phyloP scores from a whole-genome alignment of 2,329 filamentous ascomycete species.

The Monosporascus sp. region DNA sequence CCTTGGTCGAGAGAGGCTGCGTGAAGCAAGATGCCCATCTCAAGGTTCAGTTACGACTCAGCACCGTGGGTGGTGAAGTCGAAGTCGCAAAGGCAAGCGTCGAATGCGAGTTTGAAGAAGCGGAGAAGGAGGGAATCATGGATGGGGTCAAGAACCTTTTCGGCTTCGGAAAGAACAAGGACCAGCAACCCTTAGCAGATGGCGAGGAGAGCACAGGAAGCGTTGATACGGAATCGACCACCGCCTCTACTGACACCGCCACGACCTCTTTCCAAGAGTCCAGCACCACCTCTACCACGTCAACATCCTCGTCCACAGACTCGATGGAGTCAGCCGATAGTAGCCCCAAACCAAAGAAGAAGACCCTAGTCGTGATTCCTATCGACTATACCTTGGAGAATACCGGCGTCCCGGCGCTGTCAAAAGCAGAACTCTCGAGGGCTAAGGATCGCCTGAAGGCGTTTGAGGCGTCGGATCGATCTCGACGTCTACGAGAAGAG shows the following conservation, averaged over 20 bases:
- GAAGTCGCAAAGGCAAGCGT: slow-evolving; percentile 70
- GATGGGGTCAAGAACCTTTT: slow-evolving; percentile 96
- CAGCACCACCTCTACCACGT: slow-evolving; percentile 27
- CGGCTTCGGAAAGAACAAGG: slow-evolving; percentile 87
- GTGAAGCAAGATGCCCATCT: slow-evolving; percentile 71
- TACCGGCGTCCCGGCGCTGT: slow-evolving; percentile 43
- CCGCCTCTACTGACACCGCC: slow-evolving; percentile 38
- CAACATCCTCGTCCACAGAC: slow-evolving; percentile 33
- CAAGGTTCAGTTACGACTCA: slow-evolving; percentile 71
- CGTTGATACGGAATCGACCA: slow-evolving; percentile 32
- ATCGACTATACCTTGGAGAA: slow-evolving; percentile 46
- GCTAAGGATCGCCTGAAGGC: slow-evolving; percentile 69
- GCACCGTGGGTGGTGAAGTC: slow-evolving; percentile 69
- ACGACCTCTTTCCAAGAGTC: slow-evolving; percentile 37
- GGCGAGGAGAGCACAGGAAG: slow-evolving; percentile 46
- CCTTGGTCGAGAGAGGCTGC: slow-evolving; percentile 76
- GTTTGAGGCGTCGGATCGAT: slow-evolving; percentile 80
- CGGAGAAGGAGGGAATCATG: slow-evolving; percentile 73
- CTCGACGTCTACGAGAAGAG: slow-evolving; percentile 74
- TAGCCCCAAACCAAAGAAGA: slow-evolving; percentile 53
- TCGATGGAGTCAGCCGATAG: slow-evolving; percentile 45
- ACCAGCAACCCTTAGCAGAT: slow-evolving; percentile 68
- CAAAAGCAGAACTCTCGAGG: slow-evolving; percentile 43
- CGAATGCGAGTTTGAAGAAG: slow-evolving; percentile 75
- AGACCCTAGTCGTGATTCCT: slow-evolving; percentile 51